phyloP scores from a whole-genome alignment of 306 rosid species.

The Acmispon strigosus region DNA sequence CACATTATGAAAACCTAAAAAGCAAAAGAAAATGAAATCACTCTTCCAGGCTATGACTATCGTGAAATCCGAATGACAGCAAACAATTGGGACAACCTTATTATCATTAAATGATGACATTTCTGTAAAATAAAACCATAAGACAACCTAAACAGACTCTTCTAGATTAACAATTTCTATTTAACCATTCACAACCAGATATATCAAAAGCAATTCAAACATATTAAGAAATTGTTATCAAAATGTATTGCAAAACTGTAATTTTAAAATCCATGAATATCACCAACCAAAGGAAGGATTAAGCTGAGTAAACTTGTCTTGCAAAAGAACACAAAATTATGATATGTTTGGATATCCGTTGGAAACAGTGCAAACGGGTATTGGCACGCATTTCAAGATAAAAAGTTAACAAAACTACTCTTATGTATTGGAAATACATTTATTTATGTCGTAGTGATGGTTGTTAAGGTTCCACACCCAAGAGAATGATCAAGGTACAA shows the following conservation, averaged over 20 bases:
- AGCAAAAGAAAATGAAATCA: not conserved
- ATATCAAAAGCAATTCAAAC: not conserved
- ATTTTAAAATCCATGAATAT: not conserved
- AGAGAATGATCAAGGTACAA: constrained; percentile 2
- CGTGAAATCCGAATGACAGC: not conserved
- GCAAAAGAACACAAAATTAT: not conserved
- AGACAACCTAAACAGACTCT: not conserved
- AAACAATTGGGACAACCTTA: not conserved
- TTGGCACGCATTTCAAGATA: too few species aligned
- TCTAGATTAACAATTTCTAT: not conserved
- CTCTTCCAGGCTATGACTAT: not conserved
- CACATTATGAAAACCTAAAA: not conserved
- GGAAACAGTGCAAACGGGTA: too few species aligned
- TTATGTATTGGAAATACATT: not conserved
- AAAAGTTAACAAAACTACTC: too few species aligned
- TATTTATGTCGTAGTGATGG: not conserved
- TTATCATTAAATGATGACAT: not conserved
- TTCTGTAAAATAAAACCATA: not conserved
- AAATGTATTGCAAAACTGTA: not conserved
- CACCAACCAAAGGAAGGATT: not conserved
- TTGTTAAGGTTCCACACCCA: not conserved
- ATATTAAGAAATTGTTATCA: not conserved
- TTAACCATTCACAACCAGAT: not conserved
- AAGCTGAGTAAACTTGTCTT: not conserved
- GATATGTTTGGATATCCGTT: too few species aligned